phyloP scores from a whole-genome alignment of 2,329 filamentous ascomycete genomes.

The Diaporthe velutina region DNA sequence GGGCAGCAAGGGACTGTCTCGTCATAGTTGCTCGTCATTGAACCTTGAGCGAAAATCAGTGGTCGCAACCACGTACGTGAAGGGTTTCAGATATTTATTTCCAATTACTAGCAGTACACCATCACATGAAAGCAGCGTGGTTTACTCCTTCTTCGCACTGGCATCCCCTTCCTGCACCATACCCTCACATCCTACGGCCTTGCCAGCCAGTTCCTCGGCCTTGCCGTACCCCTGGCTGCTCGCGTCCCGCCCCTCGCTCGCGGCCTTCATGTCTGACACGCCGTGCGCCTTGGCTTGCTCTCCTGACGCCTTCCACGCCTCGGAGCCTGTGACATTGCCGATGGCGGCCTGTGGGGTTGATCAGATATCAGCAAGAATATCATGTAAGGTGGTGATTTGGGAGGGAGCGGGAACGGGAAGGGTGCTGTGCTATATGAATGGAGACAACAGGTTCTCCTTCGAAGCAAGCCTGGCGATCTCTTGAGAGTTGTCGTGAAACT shows the following conservation, averaged over 20 bases:
- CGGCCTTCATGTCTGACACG: constrained; percentile 72
- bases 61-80: too few species aligned
- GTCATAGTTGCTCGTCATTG: too few species aligned
- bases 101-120: too few species aligned
- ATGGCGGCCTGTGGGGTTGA: constrained; percentile 62
- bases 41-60: too few species aligned
- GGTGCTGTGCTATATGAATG: background rate
- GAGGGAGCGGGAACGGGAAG: rapidly evolving
- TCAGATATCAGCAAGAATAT: background rate
- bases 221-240: constrained; percentile 69
- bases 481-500: too few species aligned
- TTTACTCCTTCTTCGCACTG: constrained; percentile 55
- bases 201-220: constrained; percentile 74
- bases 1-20: too few species aligned
- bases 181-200: constrained; percentile 75
- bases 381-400: background rate
- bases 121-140: too few species aligned
- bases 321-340: constrained; percentile 71
- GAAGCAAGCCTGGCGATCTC: background rate
- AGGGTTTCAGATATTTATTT: too few species aligned
- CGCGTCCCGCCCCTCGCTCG: constrained; percentile 67
- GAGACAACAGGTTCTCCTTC: background rate
- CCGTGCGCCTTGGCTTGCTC: constrained; percentile 74
- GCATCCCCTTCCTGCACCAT: constrained; percentile 74
- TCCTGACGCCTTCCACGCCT: constrained; percentile 74